These are phyloP conservation scores for Diddensiella caesifluorescens DNA, from an alignment of 805 yeast species.

Conservation along the genomic window DNA sequence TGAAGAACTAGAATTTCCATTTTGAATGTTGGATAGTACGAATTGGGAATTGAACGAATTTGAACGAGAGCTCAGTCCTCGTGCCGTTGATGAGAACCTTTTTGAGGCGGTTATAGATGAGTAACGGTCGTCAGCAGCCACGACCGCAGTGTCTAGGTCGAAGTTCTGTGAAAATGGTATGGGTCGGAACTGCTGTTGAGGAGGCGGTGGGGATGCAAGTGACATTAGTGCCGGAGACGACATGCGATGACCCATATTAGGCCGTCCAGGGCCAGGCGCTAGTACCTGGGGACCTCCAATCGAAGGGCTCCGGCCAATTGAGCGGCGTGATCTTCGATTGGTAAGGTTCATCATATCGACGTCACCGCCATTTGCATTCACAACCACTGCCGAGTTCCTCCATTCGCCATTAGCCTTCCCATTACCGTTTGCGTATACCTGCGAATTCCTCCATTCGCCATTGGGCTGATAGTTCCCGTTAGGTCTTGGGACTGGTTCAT, in stretches of 20 bases:
- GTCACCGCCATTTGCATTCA: slow-evolving; percentile 15
- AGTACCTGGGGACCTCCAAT: slow-evolving; percentile 2
- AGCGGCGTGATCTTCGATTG: slow-evolving; percentile 17
- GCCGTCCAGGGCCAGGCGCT: too few relatives aligned
- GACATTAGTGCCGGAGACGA: slow-evolving; percentile 14
- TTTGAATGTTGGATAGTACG: too few relatives aligned
- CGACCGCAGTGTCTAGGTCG: slow-evolving; percentile 26
- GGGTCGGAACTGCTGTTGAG: too few relatives aligned
- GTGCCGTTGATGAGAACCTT: slow-evolving; percentile 17
- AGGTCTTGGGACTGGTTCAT: not conserved
- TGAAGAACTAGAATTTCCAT: too few relatives aligned
- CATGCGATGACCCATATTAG: slow-evolving; percentile 9
- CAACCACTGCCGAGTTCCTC: not conserved
- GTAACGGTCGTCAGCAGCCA: slow-evolving; percentile 26
- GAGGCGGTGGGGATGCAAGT: slow-evolving; percentile 5
- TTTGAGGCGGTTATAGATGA: slow-evolving; percentile 23
- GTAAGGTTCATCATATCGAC: slow-evolving; percentile 25
- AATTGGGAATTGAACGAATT: too few relatives aligned
- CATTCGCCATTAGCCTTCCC: not conserved
- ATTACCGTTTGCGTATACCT: not conserved
- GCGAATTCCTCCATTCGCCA: too few relatives aligned
- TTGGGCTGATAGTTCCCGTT: too few relatives aligned
- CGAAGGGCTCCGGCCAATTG: slow-evolving; percentile 9
- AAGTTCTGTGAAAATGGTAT: slow-evolving; percentile 30
- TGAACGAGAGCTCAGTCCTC: too few relatives aligned